Percentiles rank a stretch among this genome's conserved stretches.
These are phyloP conservation scores for Coccinonectria pachysandricola DNA, from an alignment of 2,329 filamentous ascomycete species.

Conservation along the genomic window DNA sequence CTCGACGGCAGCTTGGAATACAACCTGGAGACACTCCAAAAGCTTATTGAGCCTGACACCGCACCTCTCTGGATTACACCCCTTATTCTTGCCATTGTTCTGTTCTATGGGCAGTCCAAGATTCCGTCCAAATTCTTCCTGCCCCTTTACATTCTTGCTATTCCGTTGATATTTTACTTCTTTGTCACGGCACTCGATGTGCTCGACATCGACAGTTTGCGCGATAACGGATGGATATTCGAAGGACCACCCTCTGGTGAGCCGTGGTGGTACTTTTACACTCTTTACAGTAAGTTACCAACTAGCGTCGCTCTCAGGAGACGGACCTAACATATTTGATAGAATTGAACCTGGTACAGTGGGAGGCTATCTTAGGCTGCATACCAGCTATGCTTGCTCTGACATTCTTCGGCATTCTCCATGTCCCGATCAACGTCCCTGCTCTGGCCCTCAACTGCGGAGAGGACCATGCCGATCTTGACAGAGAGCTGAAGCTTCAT, in stretches of 20 bases:
- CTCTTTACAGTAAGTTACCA: slow-evolving; percentile 65
- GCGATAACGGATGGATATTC: slow-evolving; percentile 81
- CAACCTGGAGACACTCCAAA: slow-evolving; percentile 62
- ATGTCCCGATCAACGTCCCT: slow-evolving; percentile 96
- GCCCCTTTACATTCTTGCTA: slow-evolving; percentile 73
- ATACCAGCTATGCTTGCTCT: slow-evolving; percentile 92
- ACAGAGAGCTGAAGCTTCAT: slow-evolving; percentile 84
- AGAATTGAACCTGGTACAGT: slow-evolving; percentile 77
- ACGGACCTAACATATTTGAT: slow-evolving; percentile 6
- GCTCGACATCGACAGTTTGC: slow-evolving; percentile 56
- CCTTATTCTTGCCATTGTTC: slow-evolving; percentile 60
- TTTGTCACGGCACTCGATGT: slow-evolving; percentile 60
- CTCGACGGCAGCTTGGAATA: slow-evolving; percentile 80
- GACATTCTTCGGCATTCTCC: slow-evolving; percentile 93
- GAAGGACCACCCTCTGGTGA: slow-evolving; percentile 72
- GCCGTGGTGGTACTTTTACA: slow-evolving; percentile 97
- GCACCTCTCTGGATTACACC: slow-evolving; percentile 77
- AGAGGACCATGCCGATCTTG: slow-evolving; percentile 85
- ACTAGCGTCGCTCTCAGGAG: too few relatives aligned
- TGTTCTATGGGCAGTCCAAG: slow-evolving; percentile 68
- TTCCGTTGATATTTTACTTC: slow-evolving; percentile 69
- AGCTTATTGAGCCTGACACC: slow-evolving; percentile 64
- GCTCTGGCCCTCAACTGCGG: slow-evolving; percentile 82
- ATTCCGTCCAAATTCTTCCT: slow-evolving; percentile 77
- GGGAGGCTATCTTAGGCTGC: slow-evolving; percentile 71